phyloP scores from a whole-genome alignment of 805 yeast genomes.

The Yarrowia keelungensis region DNA sequence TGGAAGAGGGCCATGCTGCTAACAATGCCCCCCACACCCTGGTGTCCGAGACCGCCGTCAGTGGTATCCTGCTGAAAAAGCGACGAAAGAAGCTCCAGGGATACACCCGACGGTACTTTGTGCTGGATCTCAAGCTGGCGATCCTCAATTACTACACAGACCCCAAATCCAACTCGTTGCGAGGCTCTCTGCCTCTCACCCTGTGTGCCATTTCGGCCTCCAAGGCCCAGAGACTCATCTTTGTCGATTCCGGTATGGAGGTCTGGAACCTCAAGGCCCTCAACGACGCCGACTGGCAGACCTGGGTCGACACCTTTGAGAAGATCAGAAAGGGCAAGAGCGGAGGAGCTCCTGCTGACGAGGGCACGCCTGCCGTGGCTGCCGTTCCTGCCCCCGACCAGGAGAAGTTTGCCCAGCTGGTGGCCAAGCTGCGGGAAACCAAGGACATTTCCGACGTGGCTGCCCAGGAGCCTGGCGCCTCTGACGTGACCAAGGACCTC shows the following conservation, averaged over 20 bases:
- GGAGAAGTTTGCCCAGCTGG: slow-evolving; percentile 25
- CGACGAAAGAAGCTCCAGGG: slow-evolving; percentile 87
- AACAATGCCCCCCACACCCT: slow-evolving; percentile 24
- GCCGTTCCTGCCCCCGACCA: slow-evolving; percentile 8
- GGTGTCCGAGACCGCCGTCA: slow-evolving; percentile 7
- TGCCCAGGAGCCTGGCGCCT: slow-evolving; percentile 20
- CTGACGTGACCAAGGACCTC: slow-evolving; percentile 17
- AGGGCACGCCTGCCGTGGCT: background rate
- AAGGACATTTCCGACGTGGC: slow-evolving; percentile 34
- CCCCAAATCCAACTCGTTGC: slow-evolving; percentile 69
- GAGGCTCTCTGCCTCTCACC: slow-evolving; percentile 92
- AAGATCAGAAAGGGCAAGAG: slow-evolving; percentile 44
- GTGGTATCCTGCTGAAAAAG: slow-evolving; percentile 75
- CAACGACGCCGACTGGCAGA: slow-evolving; percentile 67
- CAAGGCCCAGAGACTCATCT: slow-evolving; percentile 67
- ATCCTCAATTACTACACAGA: slow-evolving; percentile 81
- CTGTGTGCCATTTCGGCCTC: slow-evolving; percentile 85
- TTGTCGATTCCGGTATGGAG: slow-evolving; percentile 93
- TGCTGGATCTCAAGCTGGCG: slow-evolving; percentile 81
- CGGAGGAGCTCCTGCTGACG: slow-evolving; percentile 12
- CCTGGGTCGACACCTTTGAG: slow-evolving; percentile 85
- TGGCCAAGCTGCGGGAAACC: slow-evolving; percentile 32
- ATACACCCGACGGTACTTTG: slow-evolving; percentile 82
- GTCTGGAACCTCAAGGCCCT: slow-evolving; percentile 85
- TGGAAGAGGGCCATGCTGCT: slow-evolving; percentile 38